Evolutionary conservation across 139 green algal species (phyloP).

Genomic region (Chlamydomonas incerta): DNA sequence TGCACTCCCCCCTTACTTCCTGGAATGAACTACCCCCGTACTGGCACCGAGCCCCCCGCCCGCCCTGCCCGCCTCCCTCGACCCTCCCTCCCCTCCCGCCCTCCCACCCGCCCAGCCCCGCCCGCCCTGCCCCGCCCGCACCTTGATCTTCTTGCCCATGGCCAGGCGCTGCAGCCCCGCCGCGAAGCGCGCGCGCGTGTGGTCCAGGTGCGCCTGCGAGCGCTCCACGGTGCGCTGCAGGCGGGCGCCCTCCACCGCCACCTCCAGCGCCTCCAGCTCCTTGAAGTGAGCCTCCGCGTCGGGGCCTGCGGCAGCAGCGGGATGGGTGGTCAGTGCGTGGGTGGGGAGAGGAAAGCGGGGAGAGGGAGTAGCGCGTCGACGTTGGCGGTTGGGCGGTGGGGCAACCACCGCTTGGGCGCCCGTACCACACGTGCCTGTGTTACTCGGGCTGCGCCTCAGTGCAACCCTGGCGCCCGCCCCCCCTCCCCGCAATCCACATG

Average conservation of each 20-base stretch:
- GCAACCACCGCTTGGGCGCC: too few relatives aligned
- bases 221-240: constrained; percentile 70
- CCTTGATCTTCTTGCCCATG: constrained; percentile 49
- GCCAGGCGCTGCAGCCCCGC: constrained; percentile 46
- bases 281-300: constrained; percentile 41
- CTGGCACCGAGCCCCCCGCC: too few relatives aligned
- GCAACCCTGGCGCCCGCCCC: too few relatives aligned
- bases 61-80: background rate
- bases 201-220: background rate
- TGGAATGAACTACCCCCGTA: too few relatives aligned
- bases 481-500: too few relatives aligned
- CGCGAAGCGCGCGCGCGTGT: constrained; percentile 39
- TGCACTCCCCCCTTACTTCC: background rate
- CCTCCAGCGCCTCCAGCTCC: constrained; percentile 63
- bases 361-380: too few relatives aligned
- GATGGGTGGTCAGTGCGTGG: too few relatives aligned
- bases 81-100: background rate
- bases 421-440: too few relatives aligned
- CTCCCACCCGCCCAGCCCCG: background rate
- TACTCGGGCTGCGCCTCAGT: too few relatives aligned
- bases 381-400: too few relatives aligned
- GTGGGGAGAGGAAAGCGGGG: too few relatives aligned
- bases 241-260: constrained; percentile 66
- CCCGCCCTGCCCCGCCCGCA: constrained; percentile 7
- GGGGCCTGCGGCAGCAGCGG: constrained; percentile 3